A percentile compares a stretch with the other conserved stretches of the same genome.
These are phyloP conservation scores for Chrysosphaeria jannelii DNA, from an alignment of 2,329 filamentous ascomycete genomes.

Conservation along the genomic window DNA sequence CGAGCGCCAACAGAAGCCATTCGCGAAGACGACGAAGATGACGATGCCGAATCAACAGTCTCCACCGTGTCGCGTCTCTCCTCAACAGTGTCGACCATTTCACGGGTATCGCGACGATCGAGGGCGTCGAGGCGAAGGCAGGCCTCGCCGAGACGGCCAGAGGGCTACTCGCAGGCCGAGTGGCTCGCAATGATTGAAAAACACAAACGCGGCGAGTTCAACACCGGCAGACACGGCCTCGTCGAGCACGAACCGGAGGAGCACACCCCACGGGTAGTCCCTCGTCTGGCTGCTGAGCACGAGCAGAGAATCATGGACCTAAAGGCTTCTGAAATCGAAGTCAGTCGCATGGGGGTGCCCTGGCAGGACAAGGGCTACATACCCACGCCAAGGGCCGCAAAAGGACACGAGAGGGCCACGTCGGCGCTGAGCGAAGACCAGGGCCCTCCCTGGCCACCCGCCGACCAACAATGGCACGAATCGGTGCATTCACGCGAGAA, in stretches of 20 bases:
- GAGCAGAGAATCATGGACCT: constrained; percentile 5
- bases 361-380: constrained; percentile 4
- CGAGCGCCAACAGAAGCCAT: background rate
- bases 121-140: background rate
- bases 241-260: too few relatives aligned
- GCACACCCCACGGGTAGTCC: constrained; percentile 3
- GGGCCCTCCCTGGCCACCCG: constrained; percentile 2
- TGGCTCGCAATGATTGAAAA: constrained; percentile 4
- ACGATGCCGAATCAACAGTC: too few relatives aligned
- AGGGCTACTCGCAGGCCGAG: constrained; percentile 3
- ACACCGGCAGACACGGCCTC: constrained; percentile 1
- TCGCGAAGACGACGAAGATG: background rate
- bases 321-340: constrained; percentile 5
- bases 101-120: background rate
- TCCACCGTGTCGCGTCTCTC: too few relatives aligned
- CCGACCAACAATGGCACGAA: constrained; percentile 2
- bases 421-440: constrained; percentile 3
- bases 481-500: too few relatives aligned
- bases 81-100: too few relatives aligned
- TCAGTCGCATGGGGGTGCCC: constrained; percentile 4
- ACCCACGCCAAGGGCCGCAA: too few relatives aligned
- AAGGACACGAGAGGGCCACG: constrained; percentile 3
- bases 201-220: constrained; percentile 1
- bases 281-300: constrained; percentile 4
- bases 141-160: background rate